Evolutionary conservation across 805 yeast species (phyloP), one percentile per base, ranked within the genome.

Genomic region (Sugiyamaella marilandica): DNA sequence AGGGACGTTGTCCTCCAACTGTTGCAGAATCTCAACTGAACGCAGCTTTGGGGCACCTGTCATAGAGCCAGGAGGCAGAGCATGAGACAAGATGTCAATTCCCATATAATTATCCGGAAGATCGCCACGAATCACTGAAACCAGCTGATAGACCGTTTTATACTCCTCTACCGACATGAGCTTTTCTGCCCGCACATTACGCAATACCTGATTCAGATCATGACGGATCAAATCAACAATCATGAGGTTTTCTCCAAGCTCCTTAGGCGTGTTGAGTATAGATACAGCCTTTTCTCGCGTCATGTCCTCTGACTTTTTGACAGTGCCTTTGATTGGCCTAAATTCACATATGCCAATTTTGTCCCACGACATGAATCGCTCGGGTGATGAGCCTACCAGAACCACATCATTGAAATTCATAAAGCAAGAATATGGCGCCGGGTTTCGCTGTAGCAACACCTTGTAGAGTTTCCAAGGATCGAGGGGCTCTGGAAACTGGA

Each of bases 21-120:
- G 64, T 55, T 84, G 86, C 29, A 94, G 73, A 3, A 95, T 67
- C 66, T 92, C 94, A 5, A 94, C 95, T 0, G 97, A 88, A 54
- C 96, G 77, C 61, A 84, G 86, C 71, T 94, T 94, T 1, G 99
- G 99, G 0, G 99, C 99, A 2, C 99, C 99, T 0, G 99, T 94
- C 99, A 94, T 94, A 0, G 98, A 92, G 0, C 99, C 99, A 0
- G 99, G 97, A 2, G 99, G 99, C 34, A 95, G 72, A 0, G 96
- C 82, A 54, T 81, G 81, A 18, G 81, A 78, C 10, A 94, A 74
- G 2, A 92, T 72, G 65, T 94, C 98, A 21, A 91, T 71, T 0
- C 98, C 99, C 10, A 76, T 71, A 59, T 77, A 82, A n/a, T 52
- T 50, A 5, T 18, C 49, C 1, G 54, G 57, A 26, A 84, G 67